Evolutionary conservation across 179 eudicot species (phyloP), one percentile per base, ranked within the genome.

Genomic region (Silene coronaria): DNA sequence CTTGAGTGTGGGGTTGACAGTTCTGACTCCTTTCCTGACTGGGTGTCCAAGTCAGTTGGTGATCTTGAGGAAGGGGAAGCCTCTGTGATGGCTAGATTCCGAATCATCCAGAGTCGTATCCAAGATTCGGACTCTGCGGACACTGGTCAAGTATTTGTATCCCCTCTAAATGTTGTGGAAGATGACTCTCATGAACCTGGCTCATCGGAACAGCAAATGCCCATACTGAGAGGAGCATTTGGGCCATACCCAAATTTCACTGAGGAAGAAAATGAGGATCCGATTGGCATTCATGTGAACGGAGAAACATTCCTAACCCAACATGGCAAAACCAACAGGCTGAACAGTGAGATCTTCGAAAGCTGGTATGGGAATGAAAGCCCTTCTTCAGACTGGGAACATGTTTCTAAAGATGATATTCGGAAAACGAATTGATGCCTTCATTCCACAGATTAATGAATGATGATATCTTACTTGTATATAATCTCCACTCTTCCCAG

Each of bases 321-420:
- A 34, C 6, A 61, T 48, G 10, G 5, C 73, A 36, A 69, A 66
- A 73, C 32, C 14, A 70, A 32, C 70, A 68, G 38, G 75, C 57
- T 78, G 71, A 70, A 75, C 45, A 74, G 63, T 77, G 79, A 63
- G 55, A 75, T 79, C 17, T 70, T 78, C 1, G 80, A 81, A 53
- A 86, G 85, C 55, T 82, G 86, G 88, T 78, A 77, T 63, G 90
- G 82, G 45, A 81, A 77, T 66, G 91, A 82, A 71, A 76, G 79
- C 75, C 79, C 85, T 60, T 80, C 88, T n/a, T 92, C 88, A 4
- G 94, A 87, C 28, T 91, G 97, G 94, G 97, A 91, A 61, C 90
- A 92, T 72, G 84, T 92, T 4, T 75, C 75, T 46, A 88, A 81
- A 77, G 87, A 86, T 22, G 96, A 87, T 42, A 32, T 84, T 75